phyloP scores from a whole-genome alignment of 164 flowering plant species.

The Berberis thunbergii region DNA sequence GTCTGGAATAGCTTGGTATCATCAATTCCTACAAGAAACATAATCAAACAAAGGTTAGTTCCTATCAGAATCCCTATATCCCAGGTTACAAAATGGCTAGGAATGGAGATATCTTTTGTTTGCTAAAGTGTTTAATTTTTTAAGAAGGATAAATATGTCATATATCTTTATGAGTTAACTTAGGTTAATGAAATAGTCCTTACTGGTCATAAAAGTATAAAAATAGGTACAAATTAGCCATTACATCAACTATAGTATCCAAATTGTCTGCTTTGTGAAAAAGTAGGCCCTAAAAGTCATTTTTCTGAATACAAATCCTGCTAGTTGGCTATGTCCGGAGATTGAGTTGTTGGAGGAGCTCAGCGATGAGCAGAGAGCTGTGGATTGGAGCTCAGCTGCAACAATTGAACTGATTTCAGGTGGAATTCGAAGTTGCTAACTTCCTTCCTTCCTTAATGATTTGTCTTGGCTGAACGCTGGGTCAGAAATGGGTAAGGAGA shows the following conservation, averaged over 20 bases:
- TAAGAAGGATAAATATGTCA: too few species aligned
- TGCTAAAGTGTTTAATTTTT: slow-evolving; percentile 1
- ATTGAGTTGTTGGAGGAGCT: slow-evolving; percentile 32
- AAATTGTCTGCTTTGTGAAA: slow-evolving; percentile 24
- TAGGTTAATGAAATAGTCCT: too few species aligned
- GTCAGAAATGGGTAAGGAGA: slow-evolving; percentile 27
- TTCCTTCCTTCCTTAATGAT: slow-evolving; percentile 51
- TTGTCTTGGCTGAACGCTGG: slow-evolving; percentile 47
- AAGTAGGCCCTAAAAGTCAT: slow-evolving; percentile 32
- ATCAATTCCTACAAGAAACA: too few species aligned
- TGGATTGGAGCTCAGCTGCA: slow-evolving; percentile 52
- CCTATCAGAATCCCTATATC: slow-evolving; percentile 78
- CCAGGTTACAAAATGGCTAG: slow-evolving; percentile 71
- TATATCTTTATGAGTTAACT: too few species aligned
- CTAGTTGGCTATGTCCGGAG: slow-evolving; percentile 87
- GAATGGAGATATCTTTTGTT: slow-evolving; percentile 63
- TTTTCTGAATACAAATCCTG: slow-evolving; percentile 42
- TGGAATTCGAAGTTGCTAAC: slow-evolving; percentile 36
- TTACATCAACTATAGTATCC: slow-evolving; percentile 32
- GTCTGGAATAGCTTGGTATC: too few species aligned
- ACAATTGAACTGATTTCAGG: slow-evolving; percentile 28
- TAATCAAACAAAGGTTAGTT: too few species aligned
- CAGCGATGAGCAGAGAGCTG: slow-evolving; percentile 31
- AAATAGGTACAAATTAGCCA: too few species aligned
- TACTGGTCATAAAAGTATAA: too few species aligned